Percentiles rank a stretch among this genome's conserved stretches.
These are phyloP conservation scores for Knoxia roxburghii DNA, from an alignment of 257 asterid species.

Conservation along the genomic window DNA sequence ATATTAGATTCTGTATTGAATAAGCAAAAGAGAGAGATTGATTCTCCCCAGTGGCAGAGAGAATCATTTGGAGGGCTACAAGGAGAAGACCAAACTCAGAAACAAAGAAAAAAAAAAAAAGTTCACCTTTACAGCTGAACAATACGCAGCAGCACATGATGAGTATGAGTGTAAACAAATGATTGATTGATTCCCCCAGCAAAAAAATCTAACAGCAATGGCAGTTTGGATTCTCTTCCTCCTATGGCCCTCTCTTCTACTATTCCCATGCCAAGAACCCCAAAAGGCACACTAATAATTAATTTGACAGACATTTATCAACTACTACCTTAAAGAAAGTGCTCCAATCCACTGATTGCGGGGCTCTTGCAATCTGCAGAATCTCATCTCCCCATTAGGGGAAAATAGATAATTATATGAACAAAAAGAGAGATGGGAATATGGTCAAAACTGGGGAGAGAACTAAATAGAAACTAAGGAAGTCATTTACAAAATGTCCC, in stretches of 20 bases:
- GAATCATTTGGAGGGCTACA: conserved; percentile 16
- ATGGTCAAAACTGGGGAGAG: conserved; percentile 4
- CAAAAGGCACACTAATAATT: neutral
- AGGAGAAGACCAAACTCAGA: conserved; percentile 9
- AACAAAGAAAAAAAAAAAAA: neutral
- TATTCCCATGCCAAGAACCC: neutral
- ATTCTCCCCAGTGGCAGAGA: too few species aligned
- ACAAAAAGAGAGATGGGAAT: conserved; percentile 2
- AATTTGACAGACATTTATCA: too few species aligned
- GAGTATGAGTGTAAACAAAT: conserved; percentile 6
- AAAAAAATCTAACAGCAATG: neutral
- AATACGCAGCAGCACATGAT: neutral
- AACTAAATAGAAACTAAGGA: neutral
- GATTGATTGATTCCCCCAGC: too few species aligned
- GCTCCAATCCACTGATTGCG: conserved; percentile 7
- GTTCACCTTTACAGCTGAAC: conserved; percentile 27
- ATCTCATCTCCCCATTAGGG: neutral
- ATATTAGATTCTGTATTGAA: too few species aligned
- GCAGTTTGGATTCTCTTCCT: conserved; percentile 2
- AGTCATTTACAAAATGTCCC: conserved; percentile 10
- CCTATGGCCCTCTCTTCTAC: neutral
- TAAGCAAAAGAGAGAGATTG: too few species aligned
- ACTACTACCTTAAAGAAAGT: too few species aligned
- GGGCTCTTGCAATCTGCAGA: neutral
- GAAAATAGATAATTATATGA: neutral